Conservation (phyloP, 805 yeast genomes). For the Brettanomyces naardenensis region DNA sequence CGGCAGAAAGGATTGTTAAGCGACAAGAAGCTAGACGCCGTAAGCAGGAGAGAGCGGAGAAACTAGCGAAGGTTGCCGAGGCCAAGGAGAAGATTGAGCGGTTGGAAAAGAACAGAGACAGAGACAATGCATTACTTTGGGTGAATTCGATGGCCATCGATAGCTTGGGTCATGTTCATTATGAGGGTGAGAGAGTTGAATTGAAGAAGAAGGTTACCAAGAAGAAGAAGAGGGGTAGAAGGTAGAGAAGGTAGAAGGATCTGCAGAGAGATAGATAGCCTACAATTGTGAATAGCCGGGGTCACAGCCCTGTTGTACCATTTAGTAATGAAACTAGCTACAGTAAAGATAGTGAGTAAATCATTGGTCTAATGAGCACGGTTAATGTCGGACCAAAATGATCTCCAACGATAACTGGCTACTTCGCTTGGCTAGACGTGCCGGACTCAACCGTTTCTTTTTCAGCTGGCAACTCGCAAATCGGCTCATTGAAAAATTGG, state of each 20-base stretch:
- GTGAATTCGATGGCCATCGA: constrained; percentile 52
- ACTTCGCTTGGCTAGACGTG: no score
- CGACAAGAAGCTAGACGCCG: constrained; percentile 28
- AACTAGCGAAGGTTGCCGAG: constrained; percentile 16
- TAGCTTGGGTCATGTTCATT: constrained; percentile 41
- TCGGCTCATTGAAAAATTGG: no score
- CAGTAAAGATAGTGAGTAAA: neutral
- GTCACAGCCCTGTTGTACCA: neutral
- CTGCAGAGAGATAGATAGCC: neutral
- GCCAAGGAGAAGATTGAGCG: constrained; percentile 24
- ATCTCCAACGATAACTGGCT: no score
- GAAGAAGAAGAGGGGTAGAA: constrained; percentile 6
- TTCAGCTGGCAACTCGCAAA: no score
- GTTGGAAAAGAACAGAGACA: constrained; percentile 32
- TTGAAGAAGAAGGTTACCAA: constrained; percentile 13
- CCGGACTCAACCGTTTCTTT: no score
- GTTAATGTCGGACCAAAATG: no score
- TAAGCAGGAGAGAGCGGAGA: constrained; percentile 25
- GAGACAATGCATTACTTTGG: constrained; percentile 49
- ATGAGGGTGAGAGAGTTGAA: constrained; percentile 37
- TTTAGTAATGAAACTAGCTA: neutral
- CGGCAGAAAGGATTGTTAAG: constrained; percentile 29
- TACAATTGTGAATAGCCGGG: neutral
- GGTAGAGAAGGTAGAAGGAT: constrained; percentile 1
- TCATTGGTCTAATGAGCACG: no score